phyloP scores from a whole-genome alignment of 1,284 basidiomycete genomes.

The Caloboletus firmus region DNA sequence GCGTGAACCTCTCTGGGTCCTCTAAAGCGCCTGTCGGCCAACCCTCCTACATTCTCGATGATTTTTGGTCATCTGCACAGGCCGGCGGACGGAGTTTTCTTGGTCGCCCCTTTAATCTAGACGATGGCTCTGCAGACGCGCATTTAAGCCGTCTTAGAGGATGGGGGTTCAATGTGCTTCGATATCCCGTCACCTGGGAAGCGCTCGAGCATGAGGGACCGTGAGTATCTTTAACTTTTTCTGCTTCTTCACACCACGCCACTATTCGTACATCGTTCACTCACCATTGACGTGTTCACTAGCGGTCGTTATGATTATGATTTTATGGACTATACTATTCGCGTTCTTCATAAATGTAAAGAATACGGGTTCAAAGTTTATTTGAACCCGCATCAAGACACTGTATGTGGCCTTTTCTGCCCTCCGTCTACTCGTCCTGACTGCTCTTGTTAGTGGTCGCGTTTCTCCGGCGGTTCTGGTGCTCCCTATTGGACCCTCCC shows the following conservation, averaged over 20 bases:
- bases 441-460: constrained; percentile 75
- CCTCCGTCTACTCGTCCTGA: constrained; percentile 1
- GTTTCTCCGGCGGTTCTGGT: constrained; percentile 94
- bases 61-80: constrained; percentile 90
- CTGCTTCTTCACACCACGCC: too few relatives aligned
- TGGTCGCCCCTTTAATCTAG: constrained; percentile 76
- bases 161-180: constrained; percentile 95
- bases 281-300: too few relatives aligned
- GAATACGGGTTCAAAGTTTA: constrained; percentile 93
- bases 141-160: constrained; percentile 83
- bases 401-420: constrained; percentile 52
- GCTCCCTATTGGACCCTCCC: constrained; percentile 94
- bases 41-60: constrained; percentile 67
- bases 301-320: constrained; percentile 87
- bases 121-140: constrained; percentile 84
- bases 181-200: constrained; percentile 95
- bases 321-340: constrained; percentile 91
- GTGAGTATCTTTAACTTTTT: constrained; percentile 41
- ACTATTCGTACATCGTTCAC: too few relatives aligned
- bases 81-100: constrained; percentile 72
- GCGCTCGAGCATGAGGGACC: constrained; percentile 91
- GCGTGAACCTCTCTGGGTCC: constrained; percentile 90
- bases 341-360: constrained; percentile 87
- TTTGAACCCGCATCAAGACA: constrained; percentile 97
- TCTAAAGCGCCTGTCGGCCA: constrained; percentile 79